Evolutionary conservation across 129 eudicot genomes (phyloP), one percentile per base, ranked within the genome.

Genomic region (Escallonia herrerae): DNA sequence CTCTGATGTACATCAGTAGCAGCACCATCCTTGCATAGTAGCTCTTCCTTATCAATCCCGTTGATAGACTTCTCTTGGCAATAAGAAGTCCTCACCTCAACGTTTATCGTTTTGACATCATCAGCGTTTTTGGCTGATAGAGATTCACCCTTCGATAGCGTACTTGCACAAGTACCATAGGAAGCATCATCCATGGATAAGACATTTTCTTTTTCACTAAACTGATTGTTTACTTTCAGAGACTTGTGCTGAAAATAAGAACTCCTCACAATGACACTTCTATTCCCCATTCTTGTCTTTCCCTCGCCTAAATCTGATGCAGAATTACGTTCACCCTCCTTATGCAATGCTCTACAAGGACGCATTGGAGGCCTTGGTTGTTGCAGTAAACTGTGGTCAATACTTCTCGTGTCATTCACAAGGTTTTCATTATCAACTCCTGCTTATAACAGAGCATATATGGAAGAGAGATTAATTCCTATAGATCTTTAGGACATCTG

Each of bases 261-360:
- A 67, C 76, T 74, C 43, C 66, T 58, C 10, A 63, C 55, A 44
- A 7, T 65, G 4, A 42, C 51, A 13, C 63, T 72, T 61, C 39
- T 68, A 38, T 73, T 39, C 46, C 53, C 79, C 14, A 5, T 57
- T 62, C 64, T 67, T 57, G 13, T 43, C 43, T 43, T 63, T 5
- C 65, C 76, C 40, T 72, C 67, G 40, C 38, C 43, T 40, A 22
- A 39, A 71, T 68, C 72, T 65, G 63, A 40, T 6, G 8, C 61
- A 52, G 69, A 58, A 46, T 72, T 41, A 37, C 40, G 43, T 47
- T 2, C 58, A 42, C 43, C 63, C 66, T 66, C 84, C 83, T 79
- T 87, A 47, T 77, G 82, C 65, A 82, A 75, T 5, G 77, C 72
- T 9, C 67, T 51, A 69, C 95, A 90, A 60, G 93, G 93, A 58